Evolutionary conservation across 495 filamentous ascomycete species (phyloP), one percentile per base, ranked within the genome.

Genomic region (Cairneyella variabilis): DNA sequence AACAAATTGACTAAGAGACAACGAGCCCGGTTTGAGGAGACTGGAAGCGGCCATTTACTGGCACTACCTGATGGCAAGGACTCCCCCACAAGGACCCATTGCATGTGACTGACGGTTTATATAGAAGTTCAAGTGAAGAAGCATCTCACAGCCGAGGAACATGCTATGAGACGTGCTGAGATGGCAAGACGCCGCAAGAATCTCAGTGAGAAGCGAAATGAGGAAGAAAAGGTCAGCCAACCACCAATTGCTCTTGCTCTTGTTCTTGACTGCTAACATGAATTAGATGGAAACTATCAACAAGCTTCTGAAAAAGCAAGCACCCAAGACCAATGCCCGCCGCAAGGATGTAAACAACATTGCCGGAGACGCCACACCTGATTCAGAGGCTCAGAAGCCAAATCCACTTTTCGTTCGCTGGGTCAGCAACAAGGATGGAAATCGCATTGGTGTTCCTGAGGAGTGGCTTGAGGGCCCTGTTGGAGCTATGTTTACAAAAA

Each of bases 121-220:
- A 49, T 71, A 92, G 90, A 95, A 70, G 89, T 91, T 20, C 90
- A 95, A 75, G 87, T 86, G 49, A 97, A 97, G 71, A 95, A 95
- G 64, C 81, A 86, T 62, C 74, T 97, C 36, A 96, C 92, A 0
- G 91, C 90, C 0, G 93, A 97, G 64, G 95, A 98, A 63, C 83
- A 95, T 51, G 89, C 89, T 28, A 96, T 97, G 88, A 84, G 95
- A 16, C 81, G 93, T 37, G 87, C 89, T 6, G 93, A 98, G 68
- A 98, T 98, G 93, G 93, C 93, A 22, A 78, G 93, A 16, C 85
- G 93, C 27, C 75, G 93, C 45, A 95, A 96, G 67, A 97, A 97
- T 59, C 78, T 98, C n/a, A 93, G 88, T 58, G 93, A 97, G 66
- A 96, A 97, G 76, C 87, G 93, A 22, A 93, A 96, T 52, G 95